phyloP scores from a whole-genome alignment of 352 stramenopile species.

The Phytophthora pinifolia region DNA sequence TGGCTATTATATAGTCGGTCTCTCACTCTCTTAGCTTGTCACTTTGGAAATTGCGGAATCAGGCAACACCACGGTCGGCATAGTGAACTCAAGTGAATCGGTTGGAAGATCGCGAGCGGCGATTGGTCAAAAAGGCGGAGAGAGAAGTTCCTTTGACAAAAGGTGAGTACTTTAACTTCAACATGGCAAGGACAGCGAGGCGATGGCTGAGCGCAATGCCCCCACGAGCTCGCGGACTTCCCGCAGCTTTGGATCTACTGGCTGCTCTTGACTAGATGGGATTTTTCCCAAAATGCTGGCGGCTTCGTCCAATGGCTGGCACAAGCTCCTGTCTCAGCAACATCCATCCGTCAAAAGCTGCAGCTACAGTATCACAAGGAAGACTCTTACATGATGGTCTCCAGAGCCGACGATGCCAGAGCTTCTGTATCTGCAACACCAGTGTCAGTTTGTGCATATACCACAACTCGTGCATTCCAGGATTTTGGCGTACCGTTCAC shows the following conservation, averaged over 20 bases:
- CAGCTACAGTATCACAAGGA: too few relatives aligned
- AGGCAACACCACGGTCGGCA: background rate
- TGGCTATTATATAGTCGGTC: background rate
- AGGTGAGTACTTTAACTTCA: conserved; percentile 4
- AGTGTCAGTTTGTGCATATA: too few relatives aligned
- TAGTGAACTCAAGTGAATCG: conserved; percentile 21
- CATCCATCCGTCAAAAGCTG: too few relatives aligned
- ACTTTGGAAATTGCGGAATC: conserved; percentile 18
- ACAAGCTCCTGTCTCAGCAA: conserved; percentile 4
- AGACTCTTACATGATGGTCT: conserved; percentile 28
- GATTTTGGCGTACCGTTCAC: conserved; percentile 1
- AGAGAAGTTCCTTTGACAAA: conserved; percentile 4
- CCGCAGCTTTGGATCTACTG: conserved; percentile 33
- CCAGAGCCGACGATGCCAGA: conserved; percentile 2
- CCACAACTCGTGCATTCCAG: too few relatives aligned
- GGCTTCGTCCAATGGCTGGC: conserved; percentile 9
- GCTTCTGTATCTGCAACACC: background rate
- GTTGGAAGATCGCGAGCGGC: conserved; percentile 16
- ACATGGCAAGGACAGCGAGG: background rate
- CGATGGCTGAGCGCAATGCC: conserved; percentile 30
- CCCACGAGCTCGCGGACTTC: conserved; percentile 45
- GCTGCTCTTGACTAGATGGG: background rate
- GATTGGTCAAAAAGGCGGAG: conserved; percentile 28
- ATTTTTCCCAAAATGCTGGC: conserved; percentile 9
- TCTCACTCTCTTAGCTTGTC: conserved; percentile 6